Evolutionary conservation across 495 filamentous ascomycete genomes (phyloP), one percentile per base, ranked within the genome.

Genomic region (Neurospora sp.): DNA sequence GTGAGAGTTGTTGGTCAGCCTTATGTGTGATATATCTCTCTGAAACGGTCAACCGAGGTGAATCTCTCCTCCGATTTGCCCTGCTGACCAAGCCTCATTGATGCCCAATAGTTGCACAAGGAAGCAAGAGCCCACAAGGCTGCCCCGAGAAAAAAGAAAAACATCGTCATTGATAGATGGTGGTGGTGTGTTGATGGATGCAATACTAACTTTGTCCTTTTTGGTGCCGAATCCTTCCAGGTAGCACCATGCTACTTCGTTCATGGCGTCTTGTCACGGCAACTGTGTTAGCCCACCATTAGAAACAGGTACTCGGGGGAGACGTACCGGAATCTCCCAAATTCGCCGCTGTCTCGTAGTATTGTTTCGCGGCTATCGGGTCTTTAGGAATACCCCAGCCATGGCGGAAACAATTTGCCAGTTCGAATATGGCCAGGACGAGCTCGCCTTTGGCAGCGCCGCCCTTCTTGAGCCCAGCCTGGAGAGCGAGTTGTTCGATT

Each of bases 301-400:
- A 45, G 20, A n/a, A 1, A 70, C 41, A 8, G 22, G 8, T 20
- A 27, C 22, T 16, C 12, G 8, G 9, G 38, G 35, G 38, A 77
- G 38, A 77, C 83, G 71, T 81, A 88, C 87, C 87, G 45, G 92
- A 92, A 81, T 99, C 96, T 65, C 95, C 95, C 71, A 99, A 82
- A 75, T 98, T 98, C 48, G 96, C 96, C 31, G 96, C 96, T 38
- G 94, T 97, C 82, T 98, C 94, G 82, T 98, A 98, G 81, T 98
- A 98, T 85, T 96, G 83, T 78, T 88, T 91, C 40, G 96, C 96
- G 65, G 96, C 96, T 73, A 91, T 87, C 69, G 93, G 88, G 77
- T 99, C 96, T 80, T 93, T 94, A 73, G 87, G 85, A 45, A 97
- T 91, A 69, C 96, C 96, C 96, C 96, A 98, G 37, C 94, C 96